Evolutionary conservation across 1,139 yeast genomes (phyloP).

Genomic region (Blastobotrys serpentis): DNA sequence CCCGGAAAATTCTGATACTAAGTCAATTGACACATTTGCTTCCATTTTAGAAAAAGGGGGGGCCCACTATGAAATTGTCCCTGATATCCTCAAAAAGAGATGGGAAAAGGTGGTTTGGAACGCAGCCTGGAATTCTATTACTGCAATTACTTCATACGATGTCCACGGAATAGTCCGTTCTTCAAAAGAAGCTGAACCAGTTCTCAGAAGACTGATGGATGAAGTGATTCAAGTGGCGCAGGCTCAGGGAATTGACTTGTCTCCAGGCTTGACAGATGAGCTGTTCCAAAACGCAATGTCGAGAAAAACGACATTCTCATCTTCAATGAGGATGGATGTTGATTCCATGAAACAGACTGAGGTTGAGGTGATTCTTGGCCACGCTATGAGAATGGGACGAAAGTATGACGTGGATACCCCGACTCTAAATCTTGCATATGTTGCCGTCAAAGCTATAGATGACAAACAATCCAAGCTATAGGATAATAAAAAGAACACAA

Average conservation of each 20-base stretch:
- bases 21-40: conserved; percentile 17
- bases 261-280: conserved; percentile 42
- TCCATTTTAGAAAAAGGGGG: conserved; percentile 20
- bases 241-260: conserved; percentile 50
- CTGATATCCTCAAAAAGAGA: conserved; percentile 35
- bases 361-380: conserved; percentile 61
- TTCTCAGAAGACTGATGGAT: conserved; percentile 51
- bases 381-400: conserved; percentile 56
- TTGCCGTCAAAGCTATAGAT: conserved; percentile 31
- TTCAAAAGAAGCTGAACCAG: conserved; percentile 20
- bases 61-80: conserved; percentile 20
- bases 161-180: conserved; percentile 43
- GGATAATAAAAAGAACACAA: background rate
- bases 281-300: conserved; percentile 41
- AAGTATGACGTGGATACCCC: conserved; percentile 56
- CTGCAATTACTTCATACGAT: conserved; percentile 51
- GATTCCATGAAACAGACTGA: conserved; percentile 62
- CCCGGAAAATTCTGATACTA: conserved; percentile 16
- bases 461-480: background rate
- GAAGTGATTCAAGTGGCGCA: conserved; percentile 58
- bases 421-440: conserved; percentile 49
- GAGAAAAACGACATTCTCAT: conserved; percentile 15
- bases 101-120: conserved; percentile 72
- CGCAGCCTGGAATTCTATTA: conserved; percentile 57
- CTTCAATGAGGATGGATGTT: conserved; percentile 64